Evolutionary conservation across 208 protist genomes (phyloP).

Genomic region (Strigomonas culicis): DNA sequence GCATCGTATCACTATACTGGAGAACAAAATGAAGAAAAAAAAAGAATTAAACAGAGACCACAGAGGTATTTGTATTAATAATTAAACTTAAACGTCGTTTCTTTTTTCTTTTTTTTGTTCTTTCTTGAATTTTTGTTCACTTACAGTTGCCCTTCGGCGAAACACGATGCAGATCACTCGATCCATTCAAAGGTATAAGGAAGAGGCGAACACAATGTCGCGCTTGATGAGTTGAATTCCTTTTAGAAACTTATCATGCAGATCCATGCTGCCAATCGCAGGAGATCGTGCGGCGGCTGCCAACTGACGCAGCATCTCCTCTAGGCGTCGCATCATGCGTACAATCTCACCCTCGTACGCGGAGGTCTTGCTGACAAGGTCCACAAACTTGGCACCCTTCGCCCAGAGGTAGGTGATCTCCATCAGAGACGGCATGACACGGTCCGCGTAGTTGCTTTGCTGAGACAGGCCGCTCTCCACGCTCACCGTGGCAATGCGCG

Average conservation of each 20-base stretch:
- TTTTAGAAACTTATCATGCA: conserved; percentile 98
- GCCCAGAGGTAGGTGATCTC: conserved; percentile 96
- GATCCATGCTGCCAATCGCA: conserved; percentile 97
- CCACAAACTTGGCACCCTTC: conserved; percentile 96
- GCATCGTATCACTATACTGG: too few species aligned
- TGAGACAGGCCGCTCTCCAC: conserved; percentile 90
- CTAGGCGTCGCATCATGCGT: conserved; percentile 96
- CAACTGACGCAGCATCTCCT: conserved; percentile 98
- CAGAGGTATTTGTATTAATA: conserved; percentile 10
- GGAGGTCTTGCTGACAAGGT: conserved; percentile 96
- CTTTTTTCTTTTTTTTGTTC: conserved; percentile 7
- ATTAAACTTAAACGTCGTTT: conserved; percentile 3
- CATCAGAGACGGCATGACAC: conserved; percentile 96
- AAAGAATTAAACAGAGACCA: conserved; percentile 9
- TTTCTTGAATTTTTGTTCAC: too few species aligned
- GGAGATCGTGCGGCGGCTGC: conserved; percentile 95
- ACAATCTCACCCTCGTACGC: conserved; percentile 99
- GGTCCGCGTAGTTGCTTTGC: conserved; percentile 85
- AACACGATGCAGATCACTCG: too few species aligned
- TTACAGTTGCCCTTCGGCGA: too few species aligned
- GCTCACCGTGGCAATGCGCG: conserved; percentile 91
- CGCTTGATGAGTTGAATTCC: conserved; percentile 96
- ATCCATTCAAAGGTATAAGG: conserved; percentile 97
- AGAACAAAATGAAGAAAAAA: conserved; percentile 12
- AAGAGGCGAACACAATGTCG: conserved; percentile 99